Percentiles rank a stretch among this genome's conserved stretches.
Conservation (phyloP, 2,329 filamentous ascomycete species). For the Monosporascus sp. region DNA sequence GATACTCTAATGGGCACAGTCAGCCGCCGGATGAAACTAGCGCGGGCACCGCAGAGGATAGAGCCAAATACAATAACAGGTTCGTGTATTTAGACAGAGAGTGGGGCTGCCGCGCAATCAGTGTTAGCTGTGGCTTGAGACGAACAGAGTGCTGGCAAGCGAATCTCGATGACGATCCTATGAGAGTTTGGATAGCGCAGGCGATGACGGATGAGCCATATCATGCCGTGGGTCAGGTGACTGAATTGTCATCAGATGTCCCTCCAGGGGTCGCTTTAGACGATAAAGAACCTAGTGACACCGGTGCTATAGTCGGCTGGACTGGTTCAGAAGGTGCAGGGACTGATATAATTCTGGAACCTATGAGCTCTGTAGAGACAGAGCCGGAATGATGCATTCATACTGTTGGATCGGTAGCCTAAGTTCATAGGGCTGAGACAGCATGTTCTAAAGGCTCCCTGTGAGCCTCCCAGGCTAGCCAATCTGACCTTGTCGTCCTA, state of each 20-base stretch:
- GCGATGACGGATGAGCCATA: constrained; percentile 12
- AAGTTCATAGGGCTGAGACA: constrained; percentile 52
- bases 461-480: constrained; percentile 90
- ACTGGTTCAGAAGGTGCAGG: background rate
- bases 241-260: background rate
- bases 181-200: constrained; percentile 10
- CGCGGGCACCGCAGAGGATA: too few relatives aligned
- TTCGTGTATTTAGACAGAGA: too few relatives aligned
- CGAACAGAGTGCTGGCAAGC: too few relatives aligned
- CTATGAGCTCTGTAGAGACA: background rate
- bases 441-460: constrained; percentile 63
- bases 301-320: constrained; percentile 2
- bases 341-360: background rate
- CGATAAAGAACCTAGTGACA: constrained; percentile 2
- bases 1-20: too few relatives aligned
- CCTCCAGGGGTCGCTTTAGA: background rate
- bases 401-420: constrained; percentile 2
- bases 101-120: too few relatives aligned
- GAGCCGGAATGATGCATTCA: background rate
- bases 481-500: constrained; percentile 92
- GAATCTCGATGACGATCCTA: background rate
- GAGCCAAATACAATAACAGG: too few relatives aligned
- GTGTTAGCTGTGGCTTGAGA: too few relatives aligned
- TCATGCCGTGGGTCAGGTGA: constrained; percentile 8
- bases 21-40: too few relatives aligned